Conservation (phyloP, 2,329 filamentous ascomycete genomes). For the Cordyceps cateniannulata region DNA sequence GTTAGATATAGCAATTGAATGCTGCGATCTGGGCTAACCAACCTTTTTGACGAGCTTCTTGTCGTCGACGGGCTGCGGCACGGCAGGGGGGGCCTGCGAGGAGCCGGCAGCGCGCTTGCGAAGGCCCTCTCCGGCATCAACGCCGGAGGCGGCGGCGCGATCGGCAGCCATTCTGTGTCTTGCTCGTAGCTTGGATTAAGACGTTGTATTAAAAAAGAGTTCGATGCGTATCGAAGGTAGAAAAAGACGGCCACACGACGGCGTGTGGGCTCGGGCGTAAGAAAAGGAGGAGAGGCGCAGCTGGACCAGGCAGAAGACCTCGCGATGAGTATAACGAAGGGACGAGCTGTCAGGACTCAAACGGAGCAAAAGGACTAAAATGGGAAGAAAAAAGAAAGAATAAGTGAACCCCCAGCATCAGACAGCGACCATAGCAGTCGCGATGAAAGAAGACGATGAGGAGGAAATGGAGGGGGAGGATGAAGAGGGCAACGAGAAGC, state of each 20-base stretch:
- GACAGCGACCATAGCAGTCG: slow-evolving; percentile 16
- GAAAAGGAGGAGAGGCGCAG: slow-evolving; percentile 11
- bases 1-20: not conserved
- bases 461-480: not conserved
- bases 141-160: slow-evolving; percentile 53
- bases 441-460: slow-evolving; percentile 8
- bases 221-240: slow-evolving; percentile 3
- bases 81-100: slow-evolving; percentile 28
- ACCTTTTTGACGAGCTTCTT: slow-evolving; percentile 54
- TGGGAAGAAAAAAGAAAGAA: slow-evolving; percentile 17
- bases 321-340: slow-evolving; percentile 23
- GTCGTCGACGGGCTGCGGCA: slow-evolving; percentile 44
- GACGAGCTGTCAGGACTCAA: slow-evolving; percentile 31
- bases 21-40: slow-evolving; percentile 12
- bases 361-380: slow-evolving; percentile 14
- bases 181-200: not conserved
- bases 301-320: slow-evolving; percentile 17
- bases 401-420: slow-evolving; percentile 11
- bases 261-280: slow-evolving; percentile 1
- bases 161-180: slow-evolving; percentile 43
- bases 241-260: not conserved
- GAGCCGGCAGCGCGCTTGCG: slow-evolving; percentile 45
- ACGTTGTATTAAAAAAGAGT: not conserved
- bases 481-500: not conserved
- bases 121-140: slow-evolving; percentile 50